Evolutionary conservation across 768 basidiomycete species (phyloP), one percentile per base, ranked within the genome.

Genomic region (Filobasidium wieringae): DNA sequence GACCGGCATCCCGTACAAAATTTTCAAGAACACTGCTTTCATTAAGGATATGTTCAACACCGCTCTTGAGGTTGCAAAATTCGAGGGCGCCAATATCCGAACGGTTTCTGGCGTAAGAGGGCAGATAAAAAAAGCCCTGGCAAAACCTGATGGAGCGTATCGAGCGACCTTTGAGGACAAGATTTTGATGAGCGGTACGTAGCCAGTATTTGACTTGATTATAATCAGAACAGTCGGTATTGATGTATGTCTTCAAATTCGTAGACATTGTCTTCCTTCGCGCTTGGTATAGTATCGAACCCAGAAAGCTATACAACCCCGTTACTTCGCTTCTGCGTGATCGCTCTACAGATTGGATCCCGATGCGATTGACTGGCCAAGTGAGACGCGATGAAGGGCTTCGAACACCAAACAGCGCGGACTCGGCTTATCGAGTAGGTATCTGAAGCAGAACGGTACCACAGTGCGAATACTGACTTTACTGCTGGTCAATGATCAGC

Each of bases 1-100:
- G 59, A 97, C 90, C 1, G 95, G 95, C 30, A 80, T 84, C 31
- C 95, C 93, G 26, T 89, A 84, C 77, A 97, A 97, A 79, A 90
- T 97, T 60, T 99, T 86, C 80, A 97, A 96, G 77, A 99, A 99
- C 75, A 99, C 95, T 12, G 95, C 90, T 2, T 99, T 97, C 74
- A 77, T 99, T 65, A 89, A 85, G 78, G 89, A 95, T 68, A 99
- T 99, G 95, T 99, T 99, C 77, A 84, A 76, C 54, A 84, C 82
- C 57, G 84, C 89, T 31, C 79, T 97, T 31, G 95, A 99, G 74
- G 91, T 97, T 12, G 91, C 91, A 57, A 97, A 95, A 74, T 97
- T 99, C 65, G 95, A 99, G 73, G 95, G 95, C 17, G 95, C 95
- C n/a, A 89, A 86, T 71, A 82, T 99, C 56, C 79, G 84, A 59